Evolutionary conservation across 2,329 filamentous ascomycete species (phyloP).

Genomic region (Mollisiaceae sp.): DNA sequence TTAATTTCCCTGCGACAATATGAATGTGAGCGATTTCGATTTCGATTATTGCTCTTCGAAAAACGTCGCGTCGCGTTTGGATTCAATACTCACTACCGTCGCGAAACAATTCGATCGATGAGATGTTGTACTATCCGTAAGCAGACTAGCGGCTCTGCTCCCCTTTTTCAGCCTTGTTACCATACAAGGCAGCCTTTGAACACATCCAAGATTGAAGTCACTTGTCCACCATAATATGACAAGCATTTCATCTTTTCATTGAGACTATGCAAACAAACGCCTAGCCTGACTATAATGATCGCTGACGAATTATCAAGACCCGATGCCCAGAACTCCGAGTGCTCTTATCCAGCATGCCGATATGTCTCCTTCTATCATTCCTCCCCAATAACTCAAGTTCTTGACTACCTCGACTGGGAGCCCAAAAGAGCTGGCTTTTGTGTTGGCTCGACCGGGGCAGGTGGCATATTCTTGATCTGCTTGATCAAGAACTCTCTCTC

Average conservation of each 20-base stretch:
- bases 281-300: slow-evolving; percentile 30
- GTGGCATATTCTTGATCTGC: slow-evolving; percentile 78
- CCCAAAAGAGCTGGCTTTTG: slow-evolving; percentile 44
- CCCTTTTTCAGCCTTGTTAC: slow-evolving; percentile 10
- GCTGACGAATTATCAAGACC: slow-evolving; percentile 30
- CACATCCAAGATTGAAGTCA: not conserved
- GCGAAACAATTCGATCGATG: slow-evolving; percentile 8
- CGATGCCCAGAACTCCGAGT: slow-evolving; percentile 38
- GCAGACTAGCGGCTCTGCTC: slow-evolving; percentile 10
- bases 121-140: slow-evolving; percentile 15
- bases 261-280: slow-evolving; percentile 31
- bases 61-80: slow-evolving; percentile 19
- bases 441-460: slow-evolving; percentile 54
- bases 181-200: not conserved
- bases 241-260: slow-evolving; percentile 13
- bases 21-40: not conserved
- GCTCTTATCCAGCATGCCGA: slow-evolving; percentile 33
- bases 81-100: slow-evolving; percentile 10
- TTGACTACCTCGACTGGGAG: slow-evolving; percentile 35
- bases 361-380: slow-evolving; percentile 21
- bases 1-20: slow-evolving; percentile 6
- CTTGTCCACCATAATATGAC: not conserved
- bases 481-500: slow-evolving; percentile 97
- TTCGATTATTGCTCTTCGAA: slow-evolving; percentile 2
- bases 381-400: slow-evolving; percentile 1